A percentile compares a stretch with the other conserved stretches of the same genome.
phyloP scores from a whole-genome alignment of 257 asterid genomes.

The Lithospermum erythrorhizon region DNA sequence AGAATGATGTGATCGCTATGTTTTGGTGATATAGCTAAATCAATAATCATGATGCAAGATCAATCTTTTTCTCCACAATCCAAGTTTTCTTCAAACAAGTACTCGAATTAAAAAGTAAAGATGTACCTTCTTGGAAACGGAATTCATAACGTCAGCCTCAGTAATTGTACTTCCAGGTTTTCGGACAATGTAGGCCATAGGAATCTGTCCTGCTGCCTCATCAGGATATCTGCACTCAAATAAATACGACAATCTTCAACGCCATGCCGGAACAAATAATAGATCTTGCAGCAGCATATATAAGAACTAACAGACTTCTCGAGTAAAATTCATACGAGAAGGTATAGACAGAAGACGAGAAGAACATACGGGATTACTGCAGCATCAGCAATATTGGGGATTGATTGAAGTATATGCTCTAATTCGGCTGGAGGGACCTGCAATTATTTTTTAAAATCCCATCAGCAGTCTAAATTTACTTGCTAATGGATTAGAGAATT shows the following conservation, averaged over 20 bases:
- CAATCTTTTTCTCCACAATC: background rate
- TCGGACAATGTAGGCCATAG: slow-evolving; percentile 85
- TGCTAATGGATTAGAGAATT: background rate
- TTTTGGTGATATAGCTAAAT: background rate
- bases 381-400: slow-evolving; percentile 79
- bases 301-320: background rate
- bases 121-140: slow-evolving; percentile 60
- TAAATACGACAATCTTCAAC: background rate
- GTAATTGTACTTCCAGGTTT: slow-evolving; percentile 57
- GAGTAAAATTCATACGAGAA: background rate
- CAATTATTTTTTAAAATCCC: slow-evolving; percentile 7
- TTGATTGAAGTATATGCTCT: slow-evolving; percentile 74
- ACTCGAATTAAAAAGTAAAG: no score
- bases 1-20: no score
- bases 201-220: slow-evolving; percentile 93
- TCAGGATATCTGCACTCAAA: slow-evolving; percentile 60
- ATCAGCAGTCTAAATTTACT: slow-evolving; percentile 1
- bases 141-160: slow-evolving; percentile 57
- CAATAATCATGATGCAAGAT: background rate
- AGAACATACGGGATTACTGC: slow-evolving; percentile 87
- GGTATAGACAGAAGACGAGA: background rate
- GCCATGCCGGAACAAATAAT: background rate
- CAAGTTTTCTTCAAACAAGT: background rate
- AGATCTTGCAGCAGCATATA: background rate
- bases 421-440: slow-evolving; percentile 97